Conservation (phyloP, 23 red algal species). For the Gracilaria caudata region DNA sequence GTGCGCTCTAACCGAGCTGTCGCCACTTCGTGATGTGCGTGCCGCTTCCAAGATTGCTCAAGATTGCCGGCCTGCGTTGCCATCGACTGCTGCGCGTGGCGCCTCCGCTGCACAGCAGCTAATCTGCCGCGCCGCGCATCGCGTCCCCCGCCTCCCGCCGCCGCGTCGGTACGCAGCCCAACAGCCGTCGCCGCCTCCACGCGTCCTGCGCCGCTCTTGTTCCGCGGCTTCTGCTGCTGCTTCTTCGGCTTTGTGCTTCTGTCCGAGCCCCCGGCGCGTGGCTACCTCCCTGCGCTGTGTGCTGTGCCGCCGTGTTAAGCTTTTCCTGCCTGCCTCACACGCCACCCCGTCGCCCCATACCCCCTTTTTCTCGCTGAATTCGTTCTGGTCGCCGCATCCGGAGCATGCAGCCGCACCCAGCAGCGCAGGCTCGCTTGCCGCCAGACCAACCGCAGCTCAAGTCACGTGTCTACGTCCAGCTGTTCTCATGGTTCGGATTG, state of each 20-base stretch:
- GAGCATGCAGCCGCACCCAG: conserved; percentile 29
- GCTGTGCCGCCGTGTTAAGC: neutral
- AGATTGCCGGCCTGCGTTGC: neutral
- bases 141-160: neutral
- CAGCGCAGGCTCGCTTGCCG: neutral
- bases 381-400: neutral
- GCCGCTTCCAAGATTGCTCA: no score
- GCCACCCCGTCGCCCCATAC: neutral
- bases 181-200: neutral
- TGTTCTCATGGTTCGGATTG: conserved; percentile 58
- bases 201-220: no score
- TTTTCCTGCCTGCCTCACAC: neutral
- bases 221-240: no score
- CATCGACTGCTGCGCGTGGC: neutral
- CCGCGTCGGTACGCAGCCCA: neutral
- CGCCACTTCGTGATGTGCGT: no score
- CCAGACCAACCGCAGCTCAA: conserved; percentile 15
- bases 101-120: no score
- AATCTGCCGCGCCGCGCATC: no score
- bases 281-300: neutral
- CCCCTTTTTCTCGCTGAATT: no score
- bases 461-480: conserved; percentile 60
- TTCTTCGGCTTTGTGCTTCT: no score
- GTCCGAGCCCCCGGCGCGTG: neutral
- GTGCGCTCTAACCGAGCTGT: neutral